Evolutionary conservation across 768 basidiomycete species (phyloP), one percentile per base, ranked within the genome.

Genomic region (Hericium coralloides): DNA sequence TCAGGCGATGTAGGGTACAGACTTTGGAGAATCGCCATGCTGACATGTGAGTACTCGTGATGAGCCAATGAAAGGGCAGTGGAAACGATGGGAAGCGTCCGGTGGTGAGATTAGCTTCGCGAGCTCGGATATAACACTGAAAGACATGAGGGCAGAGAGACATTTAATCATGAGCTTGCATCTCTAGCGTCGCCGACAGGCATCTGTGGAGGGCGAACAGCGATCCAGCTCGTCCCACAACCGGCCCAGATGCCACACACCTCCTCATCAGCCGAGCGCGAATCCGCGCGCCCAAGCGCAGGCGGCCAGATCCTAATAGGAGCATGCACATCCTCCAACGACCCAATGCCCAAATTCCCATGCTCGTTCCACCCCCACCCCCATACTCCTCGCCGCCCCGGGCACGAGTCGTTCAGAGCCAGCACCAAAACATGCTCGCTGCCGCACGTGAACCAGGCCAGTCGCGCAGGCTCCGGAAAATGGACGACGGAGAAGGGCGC

Each of bases 311-410:
- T 65, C 60, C 70, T 79, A 12, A 72, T 67, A 15, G 87, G 85
- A 15, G 65, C 25, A 7, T 64, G 59, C 9, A 80, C 69, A 63
- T 93, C 85, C 3, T 75, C 71, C 4, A 80, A 81, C 38, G 76
- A 73, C 0, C 84, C 86, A 22, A 82, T 65, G 0, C 90, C 93
- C 25, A 98, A 74, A 69, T 97, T 98, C 7, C 95, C 95, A 67
- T 98, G 95, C 69, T 98, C 95, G 68, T 98, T 98, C 95, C 95
- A 98, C 0, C 95, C 95, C 91, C 95, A 97, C 0, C 83, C 89
- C 81, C 83, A 89, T 0, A 94, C 78, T 60, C 80, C 78, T 2
- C 31, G 7, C 12, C 20, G 15, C 15, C 22, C 31, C 14, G 22
- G 43, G 26, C 25, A 48, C 4, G 26, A 52, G 9, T 53, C 55